phyloP scores from a whole-genome alignment of 371 early-diverging fungal species.

The Mucor ambiguus region DNA sequence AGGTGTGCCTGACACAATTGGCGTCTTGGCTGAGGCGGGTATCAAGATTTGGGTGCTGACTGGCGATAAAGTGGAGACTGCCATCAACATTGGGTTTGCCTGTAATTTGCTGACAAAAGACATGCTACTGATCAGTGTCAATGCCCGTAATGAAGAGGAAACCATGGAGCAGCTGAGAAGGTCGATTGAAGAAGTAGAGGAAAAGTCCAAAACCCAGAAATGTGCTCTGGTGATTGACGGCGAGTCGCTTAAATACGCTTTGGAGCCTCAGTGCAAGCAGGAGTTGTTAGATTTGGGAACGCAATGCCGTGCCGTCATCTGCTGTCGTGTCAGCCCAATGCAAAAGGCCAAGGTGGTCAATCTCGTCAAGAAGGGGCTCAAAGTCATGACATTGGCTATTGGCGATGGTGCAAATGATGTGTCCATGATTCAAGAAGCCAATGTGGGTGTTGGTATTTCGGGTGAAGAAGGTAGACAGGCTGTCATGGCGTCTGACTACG shows the following conservation, averaged over 20 bases:
- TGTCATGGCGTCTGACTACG: slow-evolving; percentile 88
- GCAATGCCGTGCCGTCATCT: slow-evolving; percentile 76
- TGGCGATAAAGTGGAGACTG: slow-evolving; percentile 99
- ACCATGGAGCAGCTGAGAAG: slow-evolving; percentile 58
- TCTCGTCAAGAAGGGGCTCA: slow-evolving; percentile 55
- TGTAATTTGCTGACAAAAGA: slow-evolving; percentile 73
- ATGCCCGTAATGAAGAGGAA: slow-evolving; percentile 64
- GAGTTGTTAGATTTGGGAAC: slow-evolving; percentile 70
- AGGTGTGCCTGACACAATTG: slow-evolving; percentile 94
- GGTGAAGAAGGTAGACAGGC: slow-evolving; percentile 95
- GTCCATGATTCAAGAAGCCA: slow-evolving; percentile 90
- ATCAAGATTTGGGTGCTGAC: slow-evolving; percentile 98
- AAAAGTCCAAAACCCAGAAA: slow-evolving; percentile 32
- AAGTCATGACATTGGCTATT: slow-evolving; percentile 80
- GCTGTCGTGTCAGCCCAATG: slow-evolving; percentile 88
- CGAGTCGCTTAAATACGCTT: slow-evolving; percentile 79
- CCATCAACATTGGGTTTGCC: slow-evolving; percentile 94
- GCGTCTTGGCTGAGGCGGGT: slow-evolving; percentile 84
- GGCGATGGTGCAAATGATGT: slow-evolving; percentile 97
- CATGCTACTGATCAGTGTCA: slow-evolving; percentile 73
- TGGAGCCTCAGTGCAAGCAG: slow-evolving; percentile 58
- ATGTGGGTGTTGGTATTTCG: slow-evolving; percentile 92
- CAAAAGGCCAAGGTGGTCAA: slow-evolving; percentile 88
- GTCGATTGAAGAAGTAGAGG: slow-evolving; percentile 39
- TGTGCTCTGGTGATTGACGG: slow-evolving; percentile 93